A percentile compares a stretch with the other conserved stretches of the same genome.
phyloP scores from a whole-genome alignment of 805 yeast genomes.

The Lachancea kluyveri region DNA sequence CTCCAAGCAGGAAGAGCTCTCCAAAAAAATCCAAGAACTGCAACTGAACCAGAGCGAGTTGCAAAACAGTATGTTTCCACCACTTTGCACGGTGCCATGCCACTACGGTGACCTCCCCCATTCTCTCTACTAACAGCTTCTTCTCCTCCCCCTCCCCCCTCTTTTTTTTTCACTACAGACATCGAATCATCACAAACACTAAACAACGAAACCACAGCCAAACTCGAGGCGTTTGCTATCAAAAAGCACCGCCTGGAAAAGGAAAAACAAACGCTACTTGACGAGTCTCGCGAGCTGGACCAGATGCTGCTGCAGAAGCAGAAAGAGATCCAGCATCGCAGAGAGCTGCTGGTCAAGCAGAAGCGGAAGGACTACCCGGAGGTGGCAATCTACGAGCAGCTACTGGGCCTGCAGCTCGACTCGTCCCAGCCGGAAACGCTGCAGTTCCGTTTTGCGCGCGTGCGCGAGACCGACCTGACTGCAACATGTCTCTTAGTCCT shows the following conservation, averaged over 20 bases:
- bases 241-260: constrained; percentile 33
- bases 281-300: constrained; percentile 31
- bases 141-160: too few species aligned
- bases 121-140: too few species aligned
- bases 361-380: constrained; percentile 46
- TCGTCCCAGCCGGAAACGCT: constrained; percentile 43
- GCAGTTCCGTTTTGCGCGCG: constrained; percentile 37
- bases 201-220: constrained; percentile 30
- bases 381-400: constrained; percentile 42
- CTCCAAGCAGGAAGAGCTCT: constrained; percentile 12
- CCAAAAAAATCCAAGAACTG: neutral
- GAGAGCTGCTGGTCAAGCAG: constrained; percentile 37
- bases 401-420: constrained; percentile 50
- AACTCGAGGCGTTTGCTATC: constrained; percentile 31
- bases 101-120: too few species aligned
- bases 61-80: constrained; percentile 6
- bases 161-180: constrained; percentile 9
- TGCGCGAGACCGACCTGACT: constrained; percentile 39
- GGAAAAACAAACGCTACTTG: constrained; percentile 25
- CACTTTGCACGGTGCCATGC: too few species aligned
- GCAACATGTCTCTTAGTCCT: constrained; percentile 40
- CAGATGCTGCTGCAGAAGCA: constrained; percentile 28
- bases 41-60: constrained; percentile 3
- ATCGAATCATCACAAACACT: constrained; percentile 21
- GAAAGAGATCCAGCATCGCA: constrained; percentile 30